Evolutionary conservation across 2,329 filamentous ascomycete species (phyloP).

Genomic region (Lachnellula arida): DNA sequence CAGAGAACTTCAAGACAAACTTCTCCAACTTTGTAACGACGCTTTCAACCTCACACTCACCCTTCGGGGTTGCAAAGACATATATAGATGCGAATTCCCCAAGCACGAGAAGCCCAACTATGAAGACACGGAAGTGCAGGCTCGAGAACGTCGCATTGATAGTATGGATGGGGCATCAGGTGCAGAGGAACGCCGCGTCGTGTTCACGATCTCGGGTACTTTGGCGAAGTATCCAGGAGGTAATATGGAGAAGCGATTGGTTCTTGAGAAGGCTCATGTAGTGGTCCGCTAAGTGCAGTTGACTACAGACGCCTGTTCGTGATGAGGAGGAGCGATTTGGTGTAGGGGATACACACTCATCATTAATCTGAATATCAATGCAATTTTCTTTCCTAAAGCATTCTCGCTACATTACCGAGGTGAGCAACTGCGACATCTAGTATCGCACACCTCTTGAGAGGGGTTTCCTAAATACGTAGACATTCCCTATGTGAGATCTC

Average conservation of each 20-base stretch:
- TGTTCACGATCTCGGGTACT: neutral
- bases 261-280: constrained; percentile 6
- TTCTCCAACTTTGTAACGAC: neutral
- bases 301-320: too few species aligned
- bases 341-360: too few species aligned
- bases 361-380: too few species aligned
- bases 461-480: too few species aligned
- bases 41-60: neutral
- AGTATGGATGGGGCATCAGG: neutral
- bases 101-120: neutral
- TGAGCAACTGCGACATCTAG: too few species aligned
- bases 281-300: neutral
- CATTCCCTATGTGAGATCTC: too few species aligned
- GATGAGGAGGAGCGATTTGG: too few species aligned
- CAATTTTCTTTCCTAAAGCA: too few species aligned
- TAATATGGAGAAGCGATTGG: neutral
- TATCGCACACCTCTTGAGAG: too few species aligned
- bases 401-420: too few species aligned
- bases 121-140: neutral
- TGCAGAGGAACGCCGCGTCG: neutral
- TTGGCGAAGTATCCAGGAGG: constrained; percentile 3
- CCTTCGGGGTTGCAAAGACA: neutral
- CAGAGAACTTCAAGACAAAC: neutral
- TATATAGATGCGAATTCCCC: neutral
- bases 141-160: neutral